These are phyloP conservation scores for Epichloe aotearoae DNA, from an alignment of 2,329 filamentous ascomycete species.

Conservation along the genomic window DNA sequence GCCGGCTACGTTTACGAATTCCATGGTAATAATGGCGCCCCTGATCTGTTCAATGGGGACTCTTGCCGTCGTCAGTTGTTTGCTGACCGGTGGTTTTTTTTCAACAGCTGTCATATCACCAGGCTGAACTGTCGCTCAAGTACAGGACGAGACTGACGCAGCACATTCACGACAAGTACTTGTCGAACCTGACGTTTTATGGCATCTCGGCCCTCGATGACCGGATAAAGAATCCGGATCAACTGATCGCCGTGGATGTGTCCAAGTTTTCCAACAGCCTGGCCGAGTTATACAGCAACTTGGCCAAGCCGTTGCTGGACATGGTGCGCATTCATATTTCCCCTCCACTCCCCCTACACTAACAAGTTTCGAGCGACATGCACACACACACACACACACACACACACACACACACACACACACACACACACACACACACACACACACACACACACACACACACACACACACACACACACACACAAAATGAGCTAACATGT, in stretches of 20 bases:
- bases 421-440: too few relatives aligned
- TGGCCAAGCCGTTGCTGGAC: constrained; percentile 87
- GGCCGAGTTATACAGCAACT: constrained; percentile 88
- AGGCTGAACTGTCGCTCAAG: constrained; percentile 83
- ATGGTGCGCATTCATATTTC: constrained; percentile 43
- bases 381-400: too few relatives aligned
- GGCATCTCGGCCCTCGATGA: constrained; percentile 90
- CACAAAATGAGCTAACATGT: not conserved
- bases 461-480: too few relatives aligned
- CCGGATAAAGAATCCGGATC: constrained; percentile 95
- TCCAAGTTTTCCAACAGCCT: constrained; percentile 92
- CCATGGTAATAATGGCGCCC: constrained; percentile 52
- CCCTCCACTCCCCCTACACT: too few relatives aligned
- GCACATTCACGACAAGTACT: constrained; percentile 86
- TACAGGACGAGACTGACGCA: constrained; percentile 92
- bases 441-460: too few relatives aligned
- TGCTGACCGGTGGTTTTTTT: not conserved
- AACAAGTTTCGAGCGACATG: too few relatives aligned
- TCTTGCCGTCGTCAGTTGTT: not conserved
- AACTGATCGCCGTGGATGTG: constrained; percentile 92
- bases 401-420: too few relatives aligned
- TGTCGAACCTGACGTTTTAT: constrained; percentile 93
- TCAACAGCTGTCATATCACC: constrained; percentile 77
- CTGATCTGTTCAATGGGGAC: too few relatives aligned
- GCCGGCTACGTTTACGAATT: constrained; percentile 95